Percentiles rank a stretch among this genome's conserved stretches.
These are phyloP conservation scores for Lanmaoa pseudosensibilis DNA, from an alignment of 768 basidiomycete genomes.

Conservation along the genomic window DNA sequence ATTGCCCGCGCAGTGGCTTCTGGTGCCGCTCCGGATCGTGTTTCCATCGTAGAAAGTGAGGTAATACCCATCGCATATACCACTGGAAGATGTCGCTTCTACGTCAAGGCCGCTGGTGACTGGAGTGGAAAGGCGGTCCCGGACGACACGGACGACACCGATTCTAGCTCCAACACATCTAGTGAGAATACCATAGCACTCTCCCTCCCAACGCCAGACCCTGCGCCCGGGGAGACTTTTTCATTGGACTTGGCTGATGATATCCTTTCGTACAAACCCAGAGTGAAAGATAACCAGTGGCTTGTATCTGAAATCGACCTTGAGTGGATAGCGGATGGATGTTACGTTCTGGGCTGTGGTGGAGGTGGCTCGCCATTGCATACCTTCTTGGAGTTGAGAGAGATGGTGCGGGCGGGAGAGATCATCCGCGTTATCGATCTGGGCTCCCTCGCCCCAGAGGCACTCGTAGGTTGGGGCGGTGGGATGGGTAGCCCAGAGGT, in stretches of 20 bases:
- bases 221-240: slow-evolving; percentile 12
- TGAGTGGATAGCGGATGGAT: slow-evolving; percentile 63
- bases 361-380: slow-evolving; percentile 63
- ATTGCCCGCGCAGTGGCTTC: slow-evolving; percentile 44
- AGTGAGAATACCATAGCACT: slow-evolving; percentile 1
- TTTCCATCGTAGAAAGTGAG: slow-evolving; percentile 56
- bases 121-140: slow-evolving; percentile 31
- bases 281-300: slow-evolving; percentile 44
- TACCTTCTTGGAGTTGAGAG: slow-evolving; percentile 48
- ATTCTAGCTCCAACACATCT: neutral
- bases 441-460: slow-evolving; percentile 42
- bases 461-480: slow-evolving; percentile 41
- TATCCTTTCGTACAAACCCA: slow-evolving; percentile 39
- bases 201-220: slow-evolving; percentile 2
- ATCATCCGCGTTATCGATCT: slow-evolving; percentile 47
- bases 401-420: slow-evolving; percentile 52
- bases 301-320: slow-evolving; percentile 46
- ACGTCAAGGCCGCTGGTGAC: slow-evolving; percentile 63
- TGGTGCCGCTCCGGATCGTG: slow-evolving; percentile 44
- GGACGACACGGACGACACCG: slow-evolving; percentile 20
- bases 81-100: slow-evolving; percentile 40
- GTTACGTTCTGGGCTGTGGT: slow-evolving; percentile 61
- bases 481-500: slow-evolving; percentile 46
- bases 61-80: slow-evolving; percentile 46
- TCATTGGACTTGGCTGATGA: slow-evolving; percentile 20